Percentiles rank a stretch among this genome's conserved stretches.
Conservation (phyloP, 1,284 basidiomycete genomes). For the Phenoliferia sp. region DNA sequence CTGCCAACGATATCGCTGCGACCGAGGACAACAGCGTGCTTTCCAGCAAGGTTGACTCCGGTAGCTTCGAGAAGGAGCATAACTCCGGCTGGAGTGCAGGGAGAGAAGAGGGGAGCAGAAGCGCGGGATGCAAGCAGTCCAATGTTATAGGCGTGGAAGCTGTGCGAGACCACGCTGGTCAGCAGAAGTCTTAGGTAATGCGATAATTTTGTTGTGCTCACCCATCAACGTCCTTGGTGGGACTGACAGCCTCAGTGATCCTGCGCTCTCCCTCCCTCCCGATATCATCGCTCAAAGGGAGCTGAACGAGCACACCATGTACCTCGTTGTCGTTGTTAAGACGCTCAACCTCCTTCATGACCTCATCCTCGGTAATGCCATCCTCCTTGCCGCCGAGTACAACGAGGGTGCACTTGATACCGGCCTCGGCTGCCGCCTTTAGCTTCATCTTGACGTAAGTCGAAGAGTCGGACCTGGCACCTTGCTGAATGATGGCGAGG, state of each 20-base stretch:
- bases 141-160: slow-evolving; percentile 98
- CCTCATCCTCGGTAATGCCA: slow-evolving; percentile 64
- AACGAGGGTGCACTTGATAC: slow-evolving; percentile 83
- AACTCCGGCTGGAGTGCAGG: slow-evolving; percentile 93
- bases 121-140: slow-evolving; percentile 90
- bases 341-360: slow-evolving; percentile 70
- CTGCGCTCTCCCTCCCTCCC: slow-evolving; percentile 76
- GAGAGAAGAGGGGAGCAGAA: slow-evolving; percentile 81
- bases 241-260: slow-evolving; percentile 90
- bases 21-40: slow-evolving; percentile 87
- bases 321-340: slow-evolving; percentile 80
- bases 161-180: slow-evolving; percentile 37
- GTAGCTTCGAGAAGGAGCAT: slow-evolving; percentile 85
- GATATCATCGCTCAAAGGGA: slow-evolving; percentile 88
- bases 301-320: slow-evolving; percentile 90
- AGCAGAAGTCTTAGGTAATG: too few species aligned
- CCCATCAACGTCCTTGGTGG: slow-evolving; percentile 97
- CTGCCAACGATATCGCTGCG: slow-evolving; percentile 97
- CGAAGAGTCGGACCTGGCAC: slow-evolving; percentile 79
- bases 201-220: slow-evolving; percentile 45
- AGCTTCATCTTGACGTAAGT: slow-evolving; percentile 98
- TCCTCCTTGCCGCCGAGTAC: slow-evolving; percentile 37
- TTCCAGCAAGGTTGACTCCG: slow-evolving; percentile 65
- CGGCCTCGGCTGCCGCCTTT: slow-evolving; percentile 91
- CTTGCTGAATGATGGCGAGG: slow-evolving; percentile 91